A percentile compares a stretch with the other conserved stretches of the same genome.
Evolutionary conservation across 257 asterid species (phyloP).

Genomic region (Gardenia jasminoides): DNA sequence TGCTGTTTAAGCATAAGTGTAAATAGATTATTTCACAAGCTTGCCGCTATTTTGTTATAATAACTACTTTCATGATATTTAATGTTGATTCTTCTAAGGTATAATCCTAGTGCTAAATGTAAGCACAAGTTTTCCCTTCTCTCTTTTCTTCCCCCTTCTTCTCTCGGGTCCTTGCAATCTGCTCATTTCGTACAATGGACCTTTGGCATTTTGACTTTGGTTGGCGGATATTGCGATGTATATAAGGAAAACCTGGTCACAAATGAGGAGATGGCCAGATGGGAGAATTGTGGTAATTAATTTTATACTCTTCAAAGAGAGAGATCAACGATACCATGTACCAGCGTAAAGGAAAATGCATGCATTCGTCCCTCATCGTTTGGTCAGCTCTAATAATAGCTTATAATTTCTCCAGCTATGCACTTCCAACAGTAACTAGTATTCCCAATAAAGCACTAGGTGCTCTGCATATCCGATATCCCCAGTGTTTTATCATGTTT

Average conservation of each 20-base stretch:
- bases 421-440: too few relatives aligned
- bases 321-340: too few relatives aligned
- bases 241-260: too few relatives aligned
- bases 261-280: too few relatives aligned
- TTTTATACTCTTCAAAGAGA: too few relatives aligned
- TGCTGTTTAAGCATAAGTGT: not conserved
- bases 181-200: too few relatives aligned
- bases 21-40: conserved; percentile 2
- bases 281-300: not conserved
- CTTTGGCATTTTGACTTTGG: not conserved
- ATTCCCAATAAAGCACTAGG: too few relatives aligned
- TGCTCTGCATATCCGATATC: not conserved
- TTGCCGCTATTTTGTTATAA: not conserved
- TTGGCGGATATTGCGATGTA: not conserved
- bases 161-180: too few relatives aligned
- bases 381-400: too few relatives aligned
- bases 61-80: not conserved
- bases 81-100: not conserved
- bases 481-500: not conserved
- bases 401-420: too few relatives aligned
- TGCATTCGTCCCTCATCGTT: not conserved
- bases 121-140: too few relatives aligned
- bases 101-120: not conserved
- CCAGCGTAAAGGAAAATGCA: not conserved
- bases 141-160: too few relatives aligned